phyloP scores from a whole-genome alignment of 1,284 basidiomycete genomes.

The Trichosporon ovoides region DNA sequence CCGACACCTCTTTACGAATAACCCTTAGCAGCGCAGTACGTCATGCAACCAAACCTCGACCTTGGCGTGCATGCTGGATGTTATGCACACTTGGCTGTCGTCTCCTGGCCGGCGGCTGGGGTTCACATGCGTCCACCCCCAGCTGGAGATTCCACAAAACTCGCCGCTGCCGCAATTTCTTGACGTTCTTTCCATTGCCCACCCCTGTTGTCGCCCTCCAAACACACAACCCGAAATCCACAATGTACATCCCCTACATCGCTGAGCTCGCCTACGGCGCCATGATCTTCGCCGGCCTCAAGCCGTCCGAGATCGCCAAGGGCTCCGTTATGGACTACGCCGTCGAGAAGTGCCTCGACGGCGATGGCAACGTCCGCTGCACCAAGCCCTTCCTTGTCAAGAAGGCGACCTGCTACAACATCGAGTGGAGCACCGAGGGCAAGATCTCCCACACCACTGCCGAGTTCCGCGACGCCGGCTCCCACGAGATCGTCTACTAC shows the following conservation, averaged over 20 bases:
- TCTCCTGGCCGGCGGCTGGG: too few species aligned
- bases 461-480: conserved; percentile 44
- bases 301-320: conserved; percentile 25
- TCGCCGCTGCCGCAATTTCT: background rate
- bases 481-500: conserved; percentile 45
- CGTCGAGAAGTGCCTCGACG: conserved; percentile 44
- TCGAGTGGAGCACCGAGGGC: conserved; percentile 47
- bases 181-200: background rate
- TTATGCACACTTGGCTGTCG: too few species aligned
- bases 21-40: too few species aligned
- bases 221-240: conserved; percentile 4
- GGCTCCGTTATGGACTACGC: conserved; percentile 44
- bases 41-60: too few species aligned
- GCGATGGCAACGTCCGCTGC: conserved; percentile 41
- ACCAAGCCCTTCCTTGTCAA: conserved; percentile 44
- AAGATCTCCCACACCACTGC: conserved; percentile 46
- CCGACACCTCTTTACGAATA: too few species aligned
- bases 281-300: conserved; percentile 31
- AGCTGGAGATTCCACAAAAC: background rate
- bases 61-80: too few species aligned
- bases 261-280: conserved; percentile 34
- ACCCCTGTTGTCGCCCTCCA: background rate
- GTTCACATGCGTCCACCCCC: too few species aligned
- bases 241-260: conserved; percentile 45
- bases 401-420: conserved; percentile 43